A percentile compares a stretch with the other conserved stretches of the same genome.
Conservation (phyloP, 202 grass and related monocot species). For the Zizania palustris region DNA sequence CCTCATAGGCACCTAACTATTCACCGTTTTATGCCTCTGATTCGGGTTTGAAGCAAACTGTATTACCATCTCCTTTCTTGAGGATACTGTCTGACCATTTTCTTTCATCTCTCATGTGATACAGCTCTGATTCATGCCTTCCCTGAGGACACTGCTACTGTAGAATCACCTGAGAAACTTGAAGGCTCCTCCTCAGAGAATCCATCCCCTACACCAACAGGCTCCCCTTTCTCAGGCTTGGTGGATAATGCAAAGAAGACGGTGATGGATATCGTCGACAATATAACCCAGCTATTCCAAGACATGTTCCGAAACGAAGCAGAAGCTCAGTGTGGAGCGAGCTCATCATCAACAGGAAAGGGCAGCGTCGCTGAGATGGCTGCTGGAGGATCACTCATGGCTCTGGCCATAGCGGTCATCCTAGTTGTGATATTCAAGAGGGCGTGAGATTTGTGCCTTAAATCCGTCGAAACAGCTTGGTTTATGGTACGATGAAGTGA, state of each 20-base stretch:
- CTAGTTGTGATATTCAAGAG: conserved; percentile 78
- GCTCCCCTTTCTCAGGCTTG: conserved; percentile 53
- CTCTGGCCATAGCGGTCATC: conserved; percentile 61
- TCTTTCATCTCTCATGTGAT: not conserved
- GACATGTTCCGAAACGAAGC: conserved; percentile 49
- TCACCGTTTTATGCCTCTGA: too few species aligned
- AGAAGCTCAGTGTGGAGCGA: not conserved
- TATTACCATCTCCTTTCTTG: not conserved
- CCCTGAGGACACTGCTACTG: conserved; percentile 37
- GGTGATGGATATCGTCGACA: conserved; percentile 48
- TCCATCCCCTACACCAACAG: not conserved
- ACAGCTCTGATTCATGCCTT: conserved; percentile 56
- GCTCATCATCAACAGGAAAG: conserved; percentile 29
- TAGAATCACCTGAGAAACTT: conserved; percentile 23
- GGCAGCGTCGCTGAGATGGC: conserved; percentile 6
- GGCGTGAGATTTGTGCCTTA: conserved; percentile 36
- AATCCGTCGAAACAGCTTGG: conserved; percentile 49
- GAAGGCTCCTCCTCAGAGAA: conserved; percentile 17
- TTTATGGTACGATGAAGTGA: too few species aligned
- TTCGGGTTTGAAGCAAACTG: not conserved
- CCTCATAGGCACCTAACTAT: not conserved
- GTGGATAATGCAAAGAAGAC: conserved; percentile 54
- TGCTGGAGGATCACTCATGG: conserved; percentile 55
- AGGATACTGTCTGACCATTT: not conserved
- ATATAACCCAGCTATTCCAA: conserved; percentile 67